Evolutionary conservation across 768 basidiomycete genomes (phyloP), one percentile per base, ranked within the genome.

Genomic region (Coprinopsis strossmayeri): DNA sequence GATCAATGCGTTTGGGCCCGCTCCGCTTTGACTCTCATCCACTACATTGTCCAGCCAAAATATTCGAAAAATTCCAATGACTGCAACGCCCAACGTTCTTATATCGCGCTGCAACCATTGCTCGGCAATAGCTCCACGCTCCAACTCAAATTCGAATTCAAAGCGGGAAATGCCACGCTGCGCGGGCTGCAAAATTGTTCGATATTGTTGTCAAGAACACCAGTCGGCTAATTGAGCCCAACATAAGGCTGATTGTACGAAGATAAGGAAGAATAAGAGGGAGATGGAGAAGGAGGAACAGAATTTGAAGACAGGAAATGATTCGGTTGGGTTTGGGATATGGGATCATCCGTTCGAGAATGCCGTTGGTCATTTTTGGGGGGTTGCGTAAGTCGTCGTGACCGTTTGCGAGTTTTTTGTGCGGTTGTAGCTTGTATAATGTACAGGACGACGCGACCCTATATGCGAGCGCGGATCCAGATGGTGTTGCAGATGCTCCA

Each of bases 291-390:
- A 20, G 11, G 52, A 53, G 24, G 44, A 53, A 11, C 24, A 2
- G 13, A 45, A 11, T 34, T 32, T 53, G 7, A 34, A 40, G 30
- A 26, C 18, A 10, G 9, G 32, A 17, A 27, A 20, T 13, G 38
- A 23, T 10, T n/a, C n/a, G n/a, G n/a, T n/a, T n/a, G 38, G 27
- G 15, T 4, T 30, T 18, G 44, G 27, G 15, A 18, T n/a, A 13
- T 35, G 30, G 0, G 43, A 17, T 2, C 28, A 49, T 27, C 48
- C 45, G 3, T 53, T 53, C 24, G 47, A 53, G 28, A 53, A 25
- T 7, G 17, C 21, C 15, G 52, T 50, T 34, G 52, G 52, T 5
- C 37, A 46, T n/a, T 53, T 53, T 28, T 53, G 52, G 52, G 48
- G 52, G 17, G 42, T 53, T 23, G 20, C 20, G 47, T 48, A 20